Percentiles rank a stretch among this genome's conserved stretches.
Evolutionary conservation across 169 alveolate species (phyloP).

Genomic region (Toxoplasma gondii): DNA sequence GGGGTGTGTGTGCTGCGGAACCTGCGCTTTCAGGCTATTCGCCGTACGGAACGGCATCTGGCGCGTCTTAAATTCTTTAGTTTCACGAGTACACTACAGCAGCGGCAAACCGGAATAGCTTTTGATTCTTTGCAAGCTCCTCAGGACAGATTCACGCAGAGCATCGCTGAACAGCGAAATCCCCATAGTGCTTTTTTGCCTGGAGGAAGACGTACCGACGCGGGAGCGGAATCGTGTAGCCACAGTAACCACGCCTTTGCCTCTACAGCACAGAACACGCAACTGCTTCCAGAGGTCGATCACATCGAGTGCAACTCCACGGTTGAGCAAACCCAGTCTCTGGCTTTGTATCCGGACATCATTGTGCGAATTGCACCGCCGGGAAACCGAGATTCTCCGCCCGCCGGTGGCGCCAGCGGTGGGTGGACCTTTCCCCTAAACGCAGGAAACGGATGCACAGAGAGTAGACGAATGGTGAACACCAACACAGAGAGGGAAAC

Average conservation of each 20-base stretch:
- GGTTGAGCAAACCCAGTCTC: too few relatives aligned
- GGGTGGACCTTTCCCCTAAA: too few relatives aligned
- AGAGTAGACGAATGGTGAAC: neutral
- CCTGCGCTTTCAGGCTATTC: neutral
- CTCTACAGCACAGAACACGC: neutral
- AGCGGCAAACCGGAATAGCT: neutral
- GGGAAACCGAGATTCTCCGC: too few relatives aligned
- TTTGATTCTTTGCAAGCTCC: too few relatives aligned
- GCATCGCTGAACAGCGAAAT: neutral
- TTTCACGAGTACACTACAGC: neutral
- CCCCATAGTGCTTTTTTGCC: neutral
- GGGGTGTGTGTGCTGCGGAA: neutral
- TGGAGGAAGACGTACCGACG: neutral
- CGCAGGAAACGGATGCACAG: too few relatives aligned
- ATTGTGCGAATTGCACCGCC: too few relatives aligned
- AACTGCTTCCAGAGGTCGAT: too few relatives aligned
- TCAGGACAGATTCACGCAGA: neutral
- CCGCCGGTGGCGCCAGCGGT: too few relatives aligned
- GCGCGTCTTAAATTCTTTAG: constrained; percentile 2
- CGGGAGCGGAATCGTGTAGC: neutral
- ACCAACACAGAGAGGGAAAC: neutral
- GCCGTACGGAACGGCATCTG: constrained; percentile 32
- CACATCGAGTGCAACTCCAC: too few relatives aligned
- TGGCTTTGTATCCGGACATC: too few relatives aligned
- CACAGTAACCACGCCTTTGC: neutral